Conservation (phyloP, 2,329 filamentous ascomycete species). For the Acrocalymma vagum region DNA sequence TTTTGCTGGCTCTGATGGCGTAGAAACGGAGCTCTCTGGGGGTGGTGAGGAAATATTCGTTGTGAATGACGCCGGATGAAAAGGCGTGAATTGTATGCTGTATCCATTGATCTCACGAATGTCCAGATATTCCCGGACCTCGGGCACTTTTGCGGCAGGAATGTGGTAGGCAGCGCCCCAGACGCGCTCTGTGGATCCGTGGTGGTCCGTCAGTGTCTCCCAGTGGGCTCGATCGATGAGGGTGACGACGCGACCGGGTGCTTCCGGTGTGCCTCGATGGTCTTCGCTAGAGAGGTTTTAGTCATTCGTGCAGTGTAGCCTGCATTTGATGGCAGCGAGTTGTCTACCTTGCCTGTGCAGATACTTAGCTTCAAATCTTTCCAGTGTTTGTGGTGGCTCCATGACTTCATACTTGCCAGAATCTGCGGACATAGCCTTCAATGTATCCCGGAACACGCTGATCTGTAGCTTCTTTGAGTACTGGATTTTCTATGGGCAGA, state of each 20-base stretch:
- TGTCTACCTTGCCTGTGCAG: conserved; percentile 43
- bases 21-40: too few species aligned
- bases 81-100: conserved; percentile 88
- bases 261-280: conserved; percentile 88
- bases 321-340: background rate
- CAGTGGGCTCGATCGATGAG: conserved; percentile 87
- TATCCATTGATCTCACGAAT: conserved; percentile 98
- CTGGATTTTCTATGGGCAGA: conserved; percentile 3
- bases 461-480: conserved; percentile 66
- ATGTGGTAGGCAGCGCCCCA: conserved; percentile 97
- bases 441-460: conserved; percentile 88
- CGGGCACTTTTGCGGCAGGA: conserved; percentile 72
- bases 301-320: background rate
- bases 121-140: conserved; percentile 90
- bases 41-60: conserved; percentile 36
- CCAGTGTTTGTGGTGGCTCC: background rate
- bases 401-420: conserved; percentile 84
- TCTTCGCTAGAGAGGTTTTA: conserved; percentile 72
- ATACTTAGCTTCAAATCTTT: conserved; percentile 25
- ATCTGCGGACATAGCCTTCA: conserved; percentile 89
- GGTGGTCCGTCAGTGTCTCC: conserved; percentile 74
- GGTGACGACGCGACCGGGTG: conserved; percentile 91
- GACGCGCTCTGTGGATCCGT: conserved; percentile 68
- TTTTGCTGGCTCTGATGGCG: too few species aligned
- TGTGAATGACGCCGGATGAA: conserved; percentile 66